Evolutionary conservation across 2,329 filamentous ascomycete species (phyloP).

Genomic region (Diaporthe vaccinii): DNA sequence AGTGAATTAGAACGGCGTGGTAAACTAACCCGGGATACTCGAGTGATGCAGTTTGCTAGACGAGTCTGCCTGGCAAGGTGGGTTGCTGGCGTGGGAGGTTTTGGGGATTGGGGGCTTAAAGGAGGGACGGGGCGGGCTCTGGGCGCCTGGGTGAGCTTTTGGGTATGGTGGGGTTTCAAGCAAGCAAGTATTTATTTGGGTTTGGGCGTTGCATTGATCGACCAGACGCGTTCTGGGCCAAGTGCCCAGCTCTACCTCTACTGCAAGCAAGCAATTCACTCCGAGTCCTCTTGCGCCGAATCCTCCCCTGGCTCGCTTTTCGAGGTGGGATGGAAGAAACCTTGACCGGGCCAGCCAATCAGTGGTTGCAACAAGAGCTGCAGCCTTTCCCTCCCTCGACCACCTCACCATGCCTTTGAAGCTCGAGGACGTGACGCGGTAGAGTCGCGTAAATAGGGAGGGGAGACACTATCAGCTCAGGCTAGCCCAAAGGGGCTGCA

Average conservation of each 20-base stretch:
- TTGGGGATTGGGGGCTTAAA: conserved; percentile 31
- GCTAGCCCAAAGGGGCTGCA: conserved; percentile 9
- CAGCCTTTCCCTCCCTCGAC: not conserved
- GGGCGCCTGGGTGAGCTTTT: conserved; percentile 31
- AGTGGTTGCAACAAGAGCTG: not conserved
- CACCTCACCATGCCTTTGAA: not conserved
- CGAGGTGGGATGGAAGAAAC: not conserved
- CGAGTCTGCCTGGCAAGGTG: conserved; percentile 12
- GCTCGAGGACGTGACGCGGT: conserved; percentile 34
- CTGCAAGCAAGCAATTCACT: not conserved
- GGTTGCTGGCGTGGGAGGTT: conserved; percentile 28
- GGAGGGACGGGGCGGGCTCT: conserved; percentile 6
- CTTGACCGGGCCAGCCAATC: not conserved
- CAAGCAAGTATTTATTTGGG: conserved; percentile 32
- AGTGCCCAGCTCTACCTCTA: not conserved
- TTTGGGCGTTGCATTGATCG: conserved; percentile 32
- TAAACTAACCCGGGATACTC: not conserved
- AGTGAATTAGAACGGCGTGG: conserved; percentile 23
- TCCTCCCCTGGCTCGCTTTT: too few species aligned
- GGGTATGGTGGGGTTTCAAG: conserved; percentile 37
- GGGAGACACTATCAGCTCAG: conserved; percentile 1
- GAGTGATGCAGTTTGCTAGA: conserved; percentile 33
- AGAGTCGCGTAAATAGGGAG: conserved; percentile 32
- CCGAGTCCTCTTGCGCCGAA: not conserved
- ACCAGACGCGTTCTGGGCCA: conserved; percentile 22